These are phyloP conservation scores for Gleditsia sinensis DNA, from an alignment of 306 rosid genomes.

Conservation along the genomic window DNA sequence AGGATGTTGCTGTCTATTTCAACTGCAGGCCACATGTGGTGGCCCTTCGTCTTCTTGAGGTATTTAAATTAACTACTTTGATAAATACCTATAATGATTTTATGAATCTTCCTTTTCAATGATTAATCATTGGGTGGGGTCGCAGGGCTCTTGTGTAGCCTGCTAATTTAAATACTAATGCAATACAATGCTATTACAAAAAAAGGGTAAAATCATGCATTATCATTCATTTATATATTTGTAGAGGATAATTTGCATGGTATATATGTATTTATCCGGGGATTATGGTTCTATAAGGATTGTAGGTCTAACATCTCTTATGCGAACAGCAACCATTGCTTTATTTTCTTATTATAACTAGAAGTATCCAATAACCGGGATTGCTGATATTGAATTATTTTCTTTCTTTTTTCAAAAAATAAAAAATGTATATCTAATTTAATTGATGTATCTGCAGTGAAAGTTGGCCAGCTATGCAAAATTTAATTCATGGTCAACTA, in stretches of 20 bases:
- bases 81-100: neutral
- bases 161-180: neutral
- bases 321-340: slow-evolving; percentile 13
- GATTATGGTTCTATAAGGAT: slow-evolving; percentile 1
- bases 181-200: neutral
- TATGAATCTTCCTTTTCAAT: neutral
- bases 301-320: neutral
- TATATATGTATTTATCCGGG: neutral
- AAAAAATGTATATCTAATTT: neutral
- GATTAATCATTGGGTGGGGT: neutral
- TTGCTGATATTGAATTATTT: neutral
- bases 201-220: neutral
- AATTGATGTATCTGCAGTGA: neutral
- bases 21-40: slow-evolving; percentile 80
- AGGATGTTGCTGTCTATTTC: slow-evolving; percentile 74
- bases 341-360: slow-evolving; percentile 1
- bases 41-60: slow-evolving; percentile 83
- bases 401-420: neutral
- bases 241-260: slow-evolving; percentile 13
- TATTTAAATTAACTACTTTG: slow-evolving; percentile 30
- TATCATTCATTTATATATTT: neutral
- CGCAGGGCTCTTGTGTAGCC: neutral
- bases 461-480: neutral
- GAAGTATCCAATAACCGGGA: neutral
- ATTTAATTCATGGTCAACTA: neutral